Conservation (phyloP, 495 filamentous ascomycete species). For the Aspergillus avenaceus region DNA sequence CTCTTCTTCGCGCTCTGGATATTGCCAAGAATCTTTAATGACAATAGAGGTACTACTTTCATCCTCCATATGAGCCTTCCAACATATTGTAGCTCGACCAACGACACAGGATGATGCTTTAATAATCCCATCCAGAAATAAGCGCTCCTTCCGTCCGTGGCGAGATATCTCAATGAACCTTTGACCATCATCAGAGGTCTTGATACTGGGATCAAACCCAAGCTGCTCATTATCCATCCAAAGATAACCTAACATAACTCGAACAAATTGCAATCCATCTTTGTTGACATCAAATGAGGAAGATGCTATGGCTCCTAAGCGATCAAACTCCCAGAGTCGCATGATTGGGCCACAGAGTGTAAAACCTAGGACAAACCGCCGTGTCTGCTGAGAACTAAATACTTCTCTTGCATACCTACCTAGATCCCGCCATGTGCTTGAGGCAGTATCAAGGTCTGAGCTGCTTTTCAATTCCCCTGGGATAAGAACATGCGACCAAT, state of each 20-base stretch:
- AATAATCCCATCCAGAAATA: slow-evolving; percentile 38
- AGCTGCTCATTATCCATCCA: slow-evolving; percentile 41
- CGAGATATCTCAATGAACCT: slow-evolving; percentile 32
- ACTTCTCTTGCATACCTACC: slow-evolving; percentile 3
- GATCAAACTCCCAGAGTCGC: slow-evolving; percentile 34
- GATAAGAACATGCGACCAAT: slow-evolving; percentile 14
- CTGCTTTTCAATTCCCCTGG: slow-evolving; percentile 14
- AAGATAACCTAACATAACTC: slow-evolving; percentile 38
- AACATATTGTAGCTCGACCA: slow-evolving; percentile 45
- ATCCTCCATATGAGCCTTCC: slow-evolving; percentile 39
- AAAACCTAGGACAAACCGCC: slow-evolving; percentile 13
- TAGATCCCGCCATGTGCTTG: slow-evolving; percentile 10
- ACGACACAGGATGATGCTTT: slow-evolving; percentile 29
- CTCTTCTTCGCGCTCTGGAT: slow-evolving; percentile 42
- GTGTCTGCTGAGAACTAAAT: slow-evolving; percentile 6
- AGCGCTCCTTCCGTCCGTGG: slow-evolving; percentile 28
- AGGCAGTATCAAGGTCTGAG: background rate
- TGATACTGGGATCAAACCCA: slow-evolving; percentile 38
- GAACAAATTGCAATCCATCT: slow-evolving; percentile 38
- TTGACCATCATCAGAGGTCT: slow-evolving; percentile 24
- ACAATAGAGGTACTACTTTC: slow-evolving; percentile 28
- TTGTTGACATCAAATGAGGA: slow-evolving; percentile 38
- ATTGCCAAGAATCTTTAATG: slow-evolving; percentile 50
- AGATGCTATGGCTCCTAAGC: slow-evolving; percentile 40
- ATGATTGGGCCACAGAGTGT: slow-evolving; percentile 14